Conservation (phyloP, 73 alveolate species). For the Paramecium primaurelia region DNA sequence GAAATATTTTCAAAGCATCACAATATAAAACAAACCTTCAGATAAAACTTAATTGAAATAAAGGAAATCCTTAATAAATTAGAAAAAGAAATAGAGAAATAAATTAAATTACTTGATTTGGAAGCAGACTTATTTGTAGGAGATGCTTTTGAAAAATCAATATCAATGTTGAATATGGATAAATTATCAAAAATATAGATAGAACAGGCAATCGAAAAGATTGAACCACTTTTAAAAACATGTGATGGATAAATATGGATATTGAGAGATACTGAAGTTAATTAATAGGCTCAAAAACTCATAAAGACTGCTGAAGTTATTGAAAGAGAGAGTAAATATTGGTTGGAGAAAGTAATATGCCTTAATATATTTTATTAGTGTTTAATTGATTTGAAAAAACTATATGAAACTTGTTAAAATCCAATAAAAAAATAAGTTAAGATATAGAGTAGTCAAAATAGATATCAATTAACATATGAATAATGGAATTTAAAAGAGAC, state of each 20-base stretch:
- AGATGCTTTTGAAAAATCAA: conserved; percentile 40
- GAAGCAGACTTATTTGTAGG: conserved; percentile 48
- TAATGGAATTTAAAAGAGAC: conserved; percentile 41
- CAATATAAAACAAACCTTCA: conserved; percentile 8
- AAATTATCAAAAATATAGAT: background rate
- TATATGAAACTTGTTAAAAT: background rate
- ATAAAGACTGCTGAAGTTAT: conserved; percentile 7
- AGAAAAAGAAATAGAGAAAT: conserved; percentile 3
- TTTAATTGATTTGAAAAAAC: background rate
- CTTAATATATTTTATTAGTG: background rate
- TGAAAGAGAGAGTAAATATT: conserved; percentile 31
- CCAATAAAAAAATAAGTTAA: background rate
- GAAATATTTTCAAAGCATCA: conserved; percentile 39
- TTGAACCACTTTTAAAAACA: conserved; percentile 28
- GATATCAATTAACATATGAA: conserved; percentile 14
- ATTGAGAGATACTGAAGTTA: conserved; percentile 33
- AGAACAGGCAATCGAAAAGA: background rate
- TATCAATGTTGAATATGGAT: background rate
- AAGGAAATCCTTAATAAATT: background rate
- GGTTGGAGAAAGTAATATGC: background rate
- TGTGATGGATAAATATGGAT: conserved; percentile 25
- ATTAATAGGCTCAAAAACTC: background rate
- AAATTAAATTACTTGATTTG: background rate
- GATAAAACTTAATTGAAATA: background rate
- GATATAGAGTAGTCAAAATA: background rate